Percentiles rank a stretch among this genome's conserved stretches.
These are phyloP conservation scores for Biscogniauxia mediterranea DNA, from an alignment of 2,329 filamentous ascomycete genomes.

Conservation along the genomic window DNA sequence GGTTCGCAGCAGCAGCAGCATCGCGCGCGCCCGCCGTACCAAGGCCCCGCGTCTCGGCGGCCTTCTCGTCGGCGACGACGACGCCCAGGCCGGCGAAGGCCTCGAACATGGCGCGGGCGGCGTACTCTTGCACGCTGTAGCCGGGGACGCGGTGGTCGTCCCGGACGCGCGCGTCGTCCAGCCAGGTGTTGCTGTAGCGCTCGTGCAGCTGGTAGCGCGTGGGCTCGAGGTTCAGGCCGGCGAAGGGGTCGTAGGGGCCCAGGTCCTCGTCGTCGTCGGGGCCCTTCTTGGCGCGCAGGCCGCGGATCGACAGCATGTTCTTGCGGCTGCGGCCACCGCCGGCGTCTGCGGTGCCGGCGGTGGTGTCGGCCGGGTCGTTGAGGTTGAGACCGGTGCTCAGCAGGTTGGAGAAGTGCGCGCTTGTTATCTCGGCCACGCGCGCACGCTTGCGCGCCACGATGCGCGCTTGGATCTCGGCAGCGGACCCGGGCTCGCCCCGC, in stretches of 20 bases:
- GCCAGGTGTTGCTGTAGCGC: constrained; percentile 72
- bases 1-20: constrained; percentile 34
- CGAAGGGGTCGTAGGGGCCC: constrained; percentile 86
- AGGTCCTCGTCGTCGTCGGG: constrained; percentile 55
- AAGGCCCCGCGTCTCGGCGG: constrained; percentile 35
- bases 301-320: constrained; percentile 66
- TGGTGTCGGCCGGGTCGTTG: constrained; percentile 32
- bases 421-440: constrained; percentile 50
- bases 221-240: constrained; percentile 62
- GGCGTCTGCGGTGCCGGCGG: constrained; percentile 30
- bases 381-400: not conserved
- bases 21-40: constrained; percentile 36
- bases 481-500: constrained; percentile 57
- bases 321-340: constrained; percentile 13
- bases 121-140: constrained; percentile 80
- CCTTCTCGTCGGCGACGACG: constrained; percentile 77
- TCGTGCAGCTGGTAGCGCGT: constrained; percentile 67
- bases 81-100: constrained; percentile 88
- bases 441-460: constrained; percentile 73
- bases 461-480: constrained; percentile 56
- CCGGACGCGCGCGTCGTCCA: constrained; percentile 66
- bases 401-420: constrained; percentile 30
- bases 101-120: constrained; percentile 76
- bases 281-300: constrained; percentile 63
- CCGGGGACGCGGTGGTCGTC: constrained; percentile 71